Evolutionary conservation across 2,329 filamentous ascomycete genomes (phyloP), one percentile per base, ranked within the genome.

Genomic region (Cytospora paraplurivora): DNA sequence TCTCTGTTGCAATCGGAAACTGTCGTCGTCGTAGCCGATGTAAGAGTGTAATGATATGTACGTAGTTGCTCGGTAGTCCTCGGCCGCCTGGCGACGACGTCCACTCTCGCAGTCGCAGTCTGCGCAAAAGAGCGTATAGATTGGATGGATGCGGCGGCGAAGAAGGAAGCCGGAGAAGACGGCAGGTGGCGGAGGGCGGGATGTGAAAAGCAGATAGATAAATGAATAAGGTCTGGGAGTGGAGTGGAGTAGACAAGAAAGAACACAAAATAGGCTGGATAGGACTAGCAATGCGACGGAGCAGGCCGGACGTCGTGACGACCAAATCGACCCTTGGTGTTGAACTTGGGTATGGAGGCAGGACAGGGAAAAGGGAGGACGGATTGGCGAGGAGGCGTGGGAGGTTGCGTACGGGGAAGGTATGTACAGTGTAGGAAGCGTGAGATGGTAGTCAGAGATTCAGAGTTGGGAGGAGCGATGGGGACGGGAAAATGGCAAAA

Each of bases 121-220:
- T 64, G 57, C 53, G 52, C 57, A 64, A 66, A 61, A 62, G 64
- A 66, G 58, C 52, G 64, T 66, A 66, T 64, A 59, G 62, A 47
- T 60, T 55, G 57, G 51, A 53, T 41, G 35, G 21, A 51, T 54
- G 49, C 54, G 62, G 57, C 56, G 60, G 34, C 44, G 56, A 21
- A 51, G 56, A 47, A 33, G 57, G 54, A 38, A 54, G 44, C 13
- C 34, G 51, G 38, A 38, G 11, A 32, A 10, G 38, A 52, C 21
- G 56, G 44, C 41, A 51, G 15, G 13, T 17, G 49, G 62, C 50
- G 49, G 52, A 62, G 50, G 54, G 49, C 51, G 63, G 41, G 38
- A 64, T 15, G 49, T 38, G 34, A 52, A 54, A 41, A 50, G 41
- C 44, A 54, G 49, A 49, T 54, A 35, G 63, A 55, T 53, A 54